Conservation (phyloP, 306 rosid species). For the Dalbergia cochinchinensis region DNA sequence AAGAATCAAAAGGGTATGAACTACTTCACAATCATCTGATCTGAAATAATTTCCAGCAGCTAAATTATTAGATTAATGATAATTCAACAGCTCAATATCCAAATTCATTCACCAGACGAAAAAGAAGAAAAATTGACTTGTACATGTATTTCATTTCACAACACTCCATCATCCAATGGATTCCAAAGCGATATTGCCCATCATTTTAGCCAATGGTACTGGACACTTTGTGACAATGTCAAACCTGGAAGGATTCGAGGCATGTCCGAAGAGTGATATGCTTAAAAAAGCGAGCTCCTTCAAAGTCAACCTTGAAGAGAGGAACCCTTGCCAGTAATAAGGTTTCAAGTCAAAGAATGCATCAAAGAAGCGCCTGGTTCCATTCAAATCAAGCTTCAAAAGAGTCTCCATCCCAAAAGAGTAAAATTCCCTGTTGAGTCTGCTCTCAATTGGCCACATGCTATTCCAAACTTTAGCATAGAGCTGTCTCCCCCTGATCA, state of each 20-base stretch:
- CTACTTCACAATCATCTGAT: not conserved
- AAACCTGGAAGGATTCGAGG: constrained; percentile 67
- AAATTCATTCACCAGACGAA: not conserved
- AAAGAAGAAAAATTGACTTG: not conserved
- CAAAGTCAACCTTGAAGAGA: constrained; percentile 75
- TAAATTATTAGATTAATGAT: constrained; percentile 1
- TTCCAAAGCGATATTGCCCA: constrained; percentile 72
- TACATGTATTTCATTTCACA: not conserved
- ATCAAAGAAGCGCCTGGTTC: constrained; percentile 75
- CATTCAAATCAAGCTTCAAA: constrained; percentile 83
- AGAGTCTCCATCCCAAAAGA: constrained; percentile 90
- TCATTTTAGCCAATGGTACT: constrained; percentile 71
- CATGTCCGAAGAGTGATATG: constrained; percentile 69
- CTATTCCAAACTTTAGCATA: constrained; percentile 72
- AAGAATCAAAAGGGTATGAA: constrained; percentile 12
- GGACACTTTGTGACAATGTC: constrained; percentile 86
- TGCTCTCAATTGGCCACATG: constrained; percentile 79
- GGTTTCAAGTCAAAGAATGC: constrained; percentile 85
- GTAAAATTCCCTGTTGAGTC: constrained; percentile 67
- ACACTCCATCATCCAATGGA: constrained; percentile 48
- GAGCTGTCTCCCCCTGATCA: constrained; percentile 77
- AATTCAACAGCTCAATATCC: constrained; percentile 6
- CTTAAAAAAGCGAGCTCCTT: constrained; percentile 63
- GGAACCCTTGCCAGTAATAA: constrained; percentile 81
- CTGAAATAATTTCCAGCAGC: not conserved